Evolutionary conservation across 1,284 basidiomycete genomes (phyloP), one percentile per base, ranked within the genome.

Genomic region (Ustilago xerochloae): DNA sequence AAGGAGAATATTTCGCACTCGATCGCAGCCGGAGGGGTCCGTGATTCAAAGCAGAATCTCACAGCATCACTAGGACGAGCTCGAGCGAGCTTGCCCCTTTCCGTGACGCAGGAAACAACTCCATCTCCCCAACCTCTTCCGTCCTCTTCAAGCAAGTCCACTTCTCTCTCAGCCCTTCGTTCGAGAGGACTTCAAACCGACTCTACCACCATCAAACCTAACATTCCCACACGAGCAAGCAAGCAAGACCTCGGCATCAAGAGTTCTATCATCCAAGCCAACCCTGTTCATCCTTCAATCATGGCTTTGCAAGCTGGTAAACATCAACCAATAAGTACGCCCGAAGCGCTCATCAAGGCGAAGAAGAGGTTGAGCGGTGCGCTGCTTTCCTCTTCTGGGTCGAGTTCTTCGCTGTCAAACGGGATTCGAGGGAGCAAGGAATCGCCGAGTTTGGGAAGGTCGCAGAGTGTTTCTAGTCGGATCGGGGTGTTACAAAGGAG

Each of bases 271-370:
- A 52, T 74, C 36, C 46, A 52, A 6, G 64, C 70, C 24, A 68
- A 74, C 10, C 70, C 65, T 1, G n/a, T 61, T 6, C 65, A 74
- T 24, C 62, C 70, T 3, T 50, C 65, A 22, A 61, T 74, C 20
- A 49, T 62, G 2, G 58, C 70, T 3, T 46, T 74, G 15, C 70
- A 68, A 18, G 30, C 52, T 36, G 54, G 43, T 29, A 46, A 61
- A 2, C 64, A 64, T 39, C 65, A 68, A 51, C 70, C 70, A 24
- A 74, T 74, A 46, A 64, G 62, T 51, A 74, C 70, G 1, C 70
- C 70, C 4, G 65, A 74, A 28, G 70, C 70, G 5, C 41, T 74
- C 8, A 58, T 59, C 35, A 74, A 74, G 45, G 70, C 65, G 9
- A 68, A 62, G 28, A 68, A 74, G 49, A 54, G 70, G 1, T 56